Evolutionary conservation across 208 protist species (phyloP), one percentile per base, ranked within the genome.

Genomic region (Naegleria lovaniensis): DNA sequence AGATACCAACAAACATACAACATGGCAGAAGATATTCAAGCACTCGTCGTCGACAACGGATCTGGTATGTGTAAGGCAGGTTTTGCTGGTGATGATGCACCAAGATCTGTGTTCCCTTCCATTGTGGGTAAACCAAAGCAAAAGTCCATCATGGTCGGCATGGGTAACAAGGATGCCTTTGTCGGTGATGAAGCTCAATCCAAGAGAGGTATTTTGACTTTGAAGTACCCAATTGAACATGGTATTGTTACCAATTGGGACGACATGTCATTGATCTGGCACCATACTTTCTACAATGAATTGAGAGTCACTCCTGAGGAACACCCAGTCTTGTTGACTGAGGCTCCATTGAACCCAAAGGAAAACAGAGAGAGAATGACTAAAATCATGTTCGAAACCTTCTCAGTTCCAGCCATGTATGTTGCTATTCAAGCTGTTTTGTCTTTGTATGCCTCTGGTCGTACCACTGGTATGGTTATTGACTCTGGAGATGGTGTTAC

Each of bases 241-340:
- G 97, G 97, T 75, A 98, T 99, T 90, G 97, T 99, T 36, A 98
- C 96, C 91, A 99, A 99, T 94, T 99, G 98, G 98, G 98, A 99
- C 90, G 97, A 99, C 93, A 99, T 99, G 97, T 97, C 99, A 94
- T 98, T 98, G 93, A 97, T 98, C 89, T 99, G 98, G 98, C 96
- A 99, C 92, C 98, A 99, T 93, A 99, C 97, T 90, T 99, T 99
- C 93, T 98, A 98, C 94, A 99, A 99, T 92, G 97, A 99, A 94
- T 95, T 99, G 40, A 96, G 97, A 84, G 96, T 99, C 29, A 97
- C 95, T 85, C 97, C 98, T n/a, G 97, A 99, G 91, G 97, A 99
- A 89, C 98, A 99, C 95, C 98, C 97, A 88, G 97, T 99, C 83
- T 92, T 97, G 16, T 93, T 97, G 90, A 97, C 96, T 25, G 96